Evolutionary conservation across 2,329 filamentous ascomycete species (phyloP).

Genomic region (Meredithiella fracta): DNA sequence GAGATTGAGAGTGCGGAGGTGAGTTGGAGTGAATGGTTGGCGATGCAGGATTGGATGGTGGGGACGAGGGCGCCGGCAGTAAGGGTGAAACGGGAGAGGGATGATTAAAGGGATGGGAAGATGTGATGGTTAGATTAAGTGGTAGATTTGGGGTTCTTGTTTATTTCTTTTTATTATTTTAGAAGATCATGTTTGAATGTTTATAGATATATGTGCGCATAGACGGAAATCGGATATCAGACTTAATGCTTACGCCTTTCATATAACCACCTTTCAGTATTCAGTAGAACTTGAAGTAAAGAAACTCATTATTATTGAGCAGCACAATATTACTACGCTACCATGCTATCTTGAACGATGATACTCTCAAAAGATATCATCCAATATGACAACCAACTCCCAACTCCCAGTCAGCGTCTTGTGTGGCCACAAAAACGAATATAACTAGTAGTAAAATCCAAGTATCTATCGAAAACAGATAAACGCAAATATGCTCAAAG

Average conservation of each 20-base stretch:
- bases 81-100: constrained; percentile 9
- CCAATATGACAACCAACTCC: too few species aligned
- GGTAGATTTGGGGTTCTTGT: background rate
- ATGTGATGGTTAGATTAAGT: background rate
- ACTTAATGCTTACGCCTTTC: background rate
- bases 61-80: constrained; percentile 51
- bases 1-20: constrained; percentile 73
- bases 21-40: constrained; percentile 86
- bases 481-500: background rate
- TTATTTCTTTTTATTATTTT: background rate
- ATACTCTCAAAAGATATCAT: too few species aligned
- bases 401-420: too few species aligned
- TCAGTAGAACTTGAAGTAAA: background rate
- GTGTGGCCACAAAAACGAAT: background rate
- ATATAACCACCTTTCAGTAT: background rate
- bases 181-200: background rate
- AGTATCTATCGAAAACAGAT: background rate
- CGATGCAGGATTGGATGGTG: constrained; percentile 99
- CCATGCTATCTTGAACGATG: too few species aligned
- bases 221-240: background rate
- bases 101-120: background rate
- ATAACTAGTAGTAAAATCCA: background rate
- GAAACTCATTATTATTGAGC: background rate
- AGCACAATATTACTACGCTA: background rate
- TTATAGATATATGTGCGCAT: background rate